Percentiles rank a stretch among this genome's conserved stretches.
These are phyloP conservation scores for Ophiostoma angusticollis DNA, from an alignment of 2,329 filamentous ascomycete species.

Conservation along the genomic window DNA sequence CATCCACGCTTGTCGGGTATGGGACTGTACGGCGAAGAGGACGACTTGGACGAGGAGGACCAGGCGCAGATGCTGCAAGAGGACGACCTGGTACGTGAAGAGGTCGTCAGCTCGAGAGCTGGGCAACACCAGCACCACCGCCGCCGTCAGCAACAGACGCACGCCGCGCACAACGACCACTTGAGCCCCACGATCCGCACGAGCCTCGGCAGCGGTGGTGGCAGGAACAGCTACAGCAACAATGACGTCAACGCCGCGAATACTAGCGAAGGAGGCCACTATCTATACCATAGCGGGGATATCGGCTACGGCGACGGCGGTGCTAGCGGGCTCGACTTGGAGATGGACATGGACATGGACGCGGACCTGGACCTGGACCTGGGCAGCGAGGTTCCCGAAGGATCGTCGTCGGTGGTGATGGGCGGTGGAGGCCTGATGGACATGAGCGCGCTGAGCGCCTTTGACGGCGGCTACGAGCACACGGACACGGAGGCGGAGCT, in stretches of 20 bases:
- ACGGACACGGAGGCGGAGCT: constrained; percentile 61
- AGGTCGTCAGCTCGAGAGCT: constrained; percentile 4
- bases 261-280: not conserved
- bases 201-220: not conserved
- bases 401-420: constrained; percentile 26
- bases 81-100: constrained; percentile 38
- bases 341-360: constrained; percentile 43
- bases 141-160: constrained; percentile 11
- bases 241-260: not conserved
- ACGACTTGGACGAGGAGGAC: constrained; percentile 41
- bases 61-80: constrained; percentile 49
- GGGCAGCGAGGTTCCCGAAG: constrained; percentile 58
- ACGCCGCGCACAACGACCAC: not conserved
- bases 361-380: constrained; percentile 61
- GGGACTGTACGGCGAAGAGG: constrained; percentile 35
- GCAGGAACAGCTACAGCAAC: not conserved
- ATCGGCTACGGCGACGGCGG: not conserved
- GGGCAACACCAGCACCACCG: constrained; percentile 15
- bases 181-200: not conserved
- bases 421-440: constrained; percentile 5
- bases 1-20: constrained; percentile 26
- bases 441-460: constrained; percentile 8
- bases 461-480: constrained; percentile 51
- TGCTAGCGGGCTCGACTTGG: constrained; percentile 10
- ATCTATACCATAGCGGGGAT: not conserved